Conservation (phyloP, 495 filamentous ascomycete genomes). For the Aspergillus heteromorphus region DNA sequence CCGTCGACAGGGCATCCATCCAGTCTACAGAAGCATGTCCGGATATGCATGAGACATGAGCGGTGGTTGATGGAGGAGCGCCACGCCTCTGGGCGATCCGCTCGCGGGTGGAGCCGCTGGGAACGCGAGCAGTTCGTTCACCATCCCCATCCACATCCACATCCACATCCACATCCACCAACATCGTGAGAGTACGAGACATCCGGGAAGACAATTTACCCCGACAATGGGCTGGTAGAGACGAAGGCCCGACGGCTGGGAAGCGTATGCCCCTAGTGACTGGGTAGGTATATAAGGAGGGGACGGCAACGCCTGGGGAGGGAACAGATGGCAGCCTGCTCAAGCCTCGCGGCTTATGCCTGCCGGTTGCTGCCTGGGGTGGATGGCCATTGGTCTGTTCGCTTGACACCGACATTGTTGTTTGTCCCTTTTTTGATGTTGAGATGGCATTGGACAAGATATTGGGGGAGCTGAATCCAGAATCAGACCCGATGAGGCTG, state of each 20-base stretch:
- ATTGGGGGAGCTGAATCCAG: too few species aligned
- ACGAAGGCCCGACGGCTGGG: too few species aligned
- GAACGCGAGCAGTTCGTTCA: not conserved
- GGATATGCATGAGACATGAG: conserved; percentile 3
- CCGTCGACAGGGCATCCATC: too few species aligned
- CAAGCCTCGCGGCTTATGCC: not conserved
- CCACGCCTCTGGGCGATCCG: not conserved
- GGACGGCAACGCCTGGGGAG: not conserved
- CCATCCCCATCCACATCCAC: too few species aligned
- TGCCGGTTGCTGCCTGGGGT: not conserved
- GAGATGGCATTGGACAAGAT: too few species aligned
- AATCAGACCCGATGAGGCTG: not conserved
- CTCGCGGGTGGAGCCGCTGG: not conserved
- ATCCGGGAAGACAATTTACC: too few species aligned
- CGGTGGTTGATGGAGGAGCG: not conserved
- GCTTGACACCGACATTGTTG: not conserved
- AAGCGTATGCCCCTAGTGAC: too few species aligned
- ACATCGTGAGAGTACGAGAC: not conserved
- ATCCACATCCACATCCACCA: too few species aligned
- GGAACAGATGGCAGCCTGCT: not conserved
- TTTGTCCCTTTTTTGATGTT: too few species aligned
- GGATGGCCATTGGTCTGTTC: not conserved
- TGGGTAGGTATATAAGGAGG: too few species aligned
- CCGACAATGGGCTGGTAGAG: too few species aligned
- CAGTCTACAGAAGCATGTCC: too few species aligned